Conservation (phyloP, 1,139 yeast genomes). For the Candida sanyaensis region DNA sequence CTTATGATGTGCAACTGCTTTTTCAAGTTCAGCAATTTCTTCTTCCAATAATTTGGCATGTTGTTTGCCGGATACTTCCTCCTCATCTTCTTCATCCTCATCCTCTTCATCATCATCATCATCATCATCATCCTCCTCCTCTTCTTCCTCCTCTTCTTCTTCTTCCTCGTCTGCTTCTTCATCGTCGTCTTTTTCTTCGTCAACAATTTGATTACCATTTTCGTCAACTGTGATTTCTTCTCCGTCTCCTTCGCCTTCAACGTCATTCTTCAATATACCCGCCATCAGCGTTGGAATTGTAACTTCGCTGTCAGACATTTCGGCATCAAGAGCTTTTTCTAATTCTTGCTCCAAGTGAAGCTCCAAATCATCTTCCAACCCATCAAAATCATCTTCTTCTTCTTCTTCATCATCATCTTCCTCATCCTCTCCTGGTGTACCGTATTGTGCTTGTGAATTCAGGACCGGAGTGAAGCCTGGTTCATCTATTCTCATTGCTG, state of each 20-base stretch:
- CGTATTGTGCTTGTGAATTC: conserved; percentile 7
- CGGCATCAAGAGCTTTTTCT: conserved; percentile 35
- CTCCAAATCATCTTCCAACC: conserved; percentile 17
- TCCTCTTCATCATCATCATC: conserved; percentile 30
- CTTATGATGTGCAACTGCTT: conserved; percentile 75
- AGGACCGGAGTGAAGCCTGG: conserved; percentile 7
- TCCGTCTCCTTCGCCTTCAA: conserved; percentile 17
- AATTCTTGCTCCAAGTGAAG: conserved; percentile 28
- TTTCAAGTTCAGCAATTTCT: conserved; percentile 81
- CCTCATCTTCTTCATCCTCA: conserved; percentile 31
- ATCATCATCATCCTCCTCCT: conserved; percentile 32
- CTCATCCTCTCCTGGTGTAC: conserved; percentile 21
- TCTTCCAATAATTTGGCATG: conserved; percentile 80
- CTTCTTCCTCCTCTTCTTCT: conserved; percentile 29
- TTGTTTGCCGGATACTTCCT: conserved; percentile 46
- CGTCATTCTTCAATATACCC: conserved; percentile 14
- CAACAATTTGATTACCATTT: conserved; percentile 13
- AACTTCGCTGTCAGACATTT: conserved; percentile 13
- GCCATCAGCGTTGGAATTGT: conserved; percentile 12
- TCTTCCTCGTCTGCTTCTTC: conserved; percentile 24
- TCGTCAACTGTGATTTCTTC: conserved; percentile 23
- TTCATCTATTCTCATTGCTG: conserved; percentile 6
- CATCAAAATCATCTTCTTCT: conserved; percentile 26
- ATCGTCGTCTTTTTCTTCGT: conserved; percentile 15
- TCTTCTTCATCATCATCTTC: conserved; percentile 21